Evolutionary conservation across 768 basidiomycete species (phyloP).

Genomic region (Panellus pusillus): DNA sequence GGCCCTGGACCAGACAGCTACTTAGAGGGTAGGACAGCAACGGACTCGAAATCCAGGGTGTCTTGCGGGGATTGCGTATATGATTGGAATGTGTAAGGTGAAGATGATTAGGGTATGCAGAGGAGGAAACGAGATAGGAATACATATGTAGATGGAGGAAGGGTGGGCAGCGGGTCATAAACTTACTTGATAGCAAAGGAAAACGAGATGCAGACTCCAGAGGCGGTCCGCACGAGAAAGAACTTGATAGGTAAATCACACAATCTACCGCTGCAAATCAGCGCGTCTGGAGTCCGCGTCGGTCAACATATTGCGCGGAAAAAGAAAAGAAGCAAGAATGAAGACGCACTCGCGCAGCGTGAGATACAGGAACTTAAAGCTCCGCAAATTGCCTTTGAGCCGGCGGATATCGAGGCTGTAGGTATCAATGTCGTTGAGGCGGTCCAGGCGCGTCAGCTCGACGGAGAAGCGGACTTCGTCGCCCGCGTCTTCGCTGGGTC

Average conservation of each 20-base stretch:
- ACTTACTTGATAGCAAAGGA: too few species aligned
- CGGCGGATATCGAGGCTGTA: too few species aligned
- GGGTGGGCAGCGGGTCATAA: background rate
- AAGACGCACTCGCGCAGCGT: slow-evolving; percentile 78
- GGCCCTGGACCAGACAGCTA: too few species aligned
- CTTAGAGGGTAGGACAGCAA: too few species aligned
- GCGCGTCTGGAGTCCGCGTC: slow-evolving; percentile 40
- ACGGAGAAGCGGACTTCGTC: slow-evolving; percentile 97
- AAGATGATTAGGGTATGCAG: slow-evolving; percentile 18
- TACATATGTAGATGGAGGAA: background rate
- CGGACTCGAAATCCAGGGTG: too few species aligned
- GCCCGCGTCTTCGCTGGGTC: slow-evolving; percentile 79
- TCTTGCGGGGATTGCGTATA: too few species aligned
- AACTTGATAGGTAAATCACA: too few species aligned
- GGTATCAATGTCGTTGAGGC: slow-evolving; percentile 92
- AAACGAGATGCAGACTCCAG: too few species aligned
- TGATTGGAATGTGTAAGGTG: too few species aligned
- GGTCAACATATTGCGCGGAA: background rate
- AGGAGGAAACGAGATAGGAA: background rate
- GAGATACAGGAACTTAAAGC: slow-evolving; percentile 92
- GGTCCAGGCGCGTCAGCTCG: slow-evolving; percentile 88
- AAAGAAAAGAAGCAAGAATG: slow-evolving; percentile 13
- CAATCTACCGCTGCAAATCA: slow-evolving; percentile 39
- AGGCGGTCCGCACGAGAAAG: too few species aligned
- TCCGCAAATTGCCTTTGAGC: slow-evolving; percentile 90